Evolutionary conservation across 1,284 basidiomycete species (phyloP), one percentile per base, ranked within the genome.

Genomic region (Puccinia brachypodii): DNA sequence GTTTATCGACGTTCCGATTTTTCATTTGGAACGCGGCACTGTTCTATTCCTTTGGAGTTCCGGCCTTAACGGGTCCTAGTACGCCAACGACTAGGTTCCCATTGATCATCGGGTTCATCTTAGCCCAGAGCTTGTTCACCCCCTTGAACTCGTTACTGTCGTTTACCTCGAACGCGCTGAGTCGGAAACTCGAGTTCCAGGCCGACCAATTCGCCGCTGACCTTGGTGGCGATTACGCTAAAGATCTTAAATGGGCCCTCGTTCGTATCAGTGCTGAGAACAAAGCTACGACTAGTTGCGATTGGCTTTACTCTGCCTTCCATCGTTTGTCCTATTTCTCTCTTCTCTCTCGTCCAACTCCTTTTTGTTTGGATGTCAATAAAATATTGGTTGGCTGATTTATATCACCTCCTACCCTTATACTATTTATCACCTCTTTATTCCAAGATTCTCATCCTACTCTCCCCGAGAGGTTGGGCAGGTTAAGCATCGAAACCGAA

Each of bases 211-310:
- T 92, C 83, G 93, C 93, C 0, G 91, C 90, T 83, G 90, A 92
- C 85, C 88, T 94, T 0, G 89, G 87, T 31, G 85, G 86, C 38
- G 87, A 87, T 83, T 84, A 83, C 25, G 84, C 84, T 28, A 90
- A 92, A n/a, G 90, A 94, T 64, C 90, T 97, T 66, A 92, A 91
- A 36, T 88, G 89, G 14, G 94, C 94, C 33, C 89, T 98, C 81
- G 90, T 94, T 84, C 89, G 91, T 80, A 89, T 97, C 38, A 94
- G 96, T 86, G 91, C 94, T 78, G 92, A 96, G 88, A 96, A 98
- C 86, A 87, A 96, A 83, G 92, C 92, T 62, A 94, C 94, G 2
- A 92, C 95, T 66, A 94, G 94, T 91, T 93, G 93, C 33, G 94
- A 96, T 87, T 93, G 92, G 92, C 87, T 95, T 90, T 93, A 80